Conservation (phyloP, 257 asterid genomes). For the Eucommia ulmoides region DNA sequence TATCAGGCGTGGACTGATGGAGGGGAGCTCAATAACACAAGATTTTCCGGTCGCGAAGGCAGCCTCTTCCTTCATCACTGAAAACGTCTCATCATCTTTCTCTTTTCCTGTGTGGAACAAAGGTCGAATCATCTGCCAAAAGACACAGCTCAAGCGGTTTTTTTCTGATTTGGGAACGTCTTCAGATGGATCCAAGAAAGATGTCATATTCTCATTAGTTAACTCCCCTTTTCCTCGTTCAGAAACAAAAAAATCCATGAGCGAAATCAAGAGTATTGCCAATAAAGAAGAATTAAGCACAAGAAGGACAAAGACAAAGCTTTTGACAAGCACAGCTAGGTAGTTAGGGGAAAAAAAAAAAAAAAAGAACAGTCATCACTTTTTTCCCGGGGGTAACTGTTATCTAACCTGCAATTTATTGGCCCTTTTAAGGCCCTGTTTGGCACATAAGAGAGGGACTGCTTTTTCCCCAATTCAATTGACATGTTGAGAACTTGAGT, state of each 20-base stretch:
- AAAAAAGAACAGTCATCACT: not conserved
- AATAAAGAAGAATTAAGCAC: conserved; percentile 16
- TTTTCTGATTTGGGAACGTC: conserved; percentile 32
- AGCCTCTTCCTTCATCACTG: conserved; percentile 63
- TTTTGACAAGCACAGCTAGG: conserved; percentile 51
- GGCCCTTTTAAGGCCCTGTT: no score
- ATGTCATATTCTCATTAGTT: conserved; percentile 19
- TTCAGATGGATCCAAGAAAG: conserved; percentile 30
- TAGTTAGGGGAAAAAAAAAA: not conserved
- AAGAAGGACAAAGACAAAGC: conserved; percentile 32
- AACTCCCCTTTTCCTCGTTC: conserved; percentile 49
- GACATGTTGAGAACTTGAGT: not conserved
- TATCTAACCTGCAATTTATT: no score
- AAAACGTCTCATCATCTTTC: conserved; percentile 57
- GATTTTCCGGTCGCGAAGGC: conserved; percentile 85
- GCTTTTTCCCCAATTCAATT: not conserved
- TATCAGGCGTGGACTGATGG: conserved; percentile 81
- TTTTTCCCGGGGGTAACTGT: no score
- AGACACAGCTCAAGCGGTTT: conserved; percentile 62
- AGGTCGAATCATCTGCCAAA: conserved; percentile 81
- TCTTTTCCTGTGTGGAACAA: conserved; percentile 84
- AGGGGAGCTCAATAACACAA: conserved; percentile 66
- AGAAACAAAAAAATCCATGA: conserved; percentile 19
- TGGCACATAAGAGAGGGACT: not conserved
- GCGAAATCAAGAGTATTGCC: conserved; percentile 20